These are phyloP conservation scores for Primulina tabacum DNA, from an alignment of 257 asterid species.

Conservation along the genomic window DNA sequence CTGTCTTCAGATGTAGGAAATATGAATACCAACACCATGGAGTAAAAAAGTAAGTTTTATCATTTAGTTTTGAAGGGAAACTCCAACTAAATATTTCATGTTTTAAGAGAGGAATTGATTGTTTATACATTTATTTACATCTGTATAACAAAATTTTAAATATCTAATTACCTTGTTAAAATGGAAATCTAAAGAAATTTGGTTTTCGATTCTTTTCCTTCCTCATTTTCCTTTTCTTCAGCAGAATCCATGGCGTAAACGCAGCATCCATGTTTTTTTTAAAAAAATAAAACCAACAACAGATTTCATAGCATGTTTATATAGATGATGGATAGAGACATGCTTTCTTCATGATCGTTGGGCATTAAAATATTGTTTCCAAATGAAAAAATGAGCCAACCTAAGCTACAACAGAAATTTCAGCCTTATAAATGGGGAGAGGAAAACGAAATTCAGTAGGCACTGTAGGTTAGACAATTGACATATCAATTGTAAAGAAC, in stretches of 20 bases:
- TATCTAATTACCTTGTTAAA: neutral
- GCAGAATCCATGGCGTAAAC: neutral
- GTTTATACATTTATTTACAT: neutral
- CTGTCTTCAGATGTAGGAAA: neutral
- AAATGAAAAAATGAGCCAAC: neutral
- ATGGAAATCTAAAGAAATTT: neutral
- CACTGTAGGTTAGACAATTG: neutral
- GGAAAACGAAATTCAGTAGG: neutral
- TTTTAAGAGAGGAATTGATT: neutral
- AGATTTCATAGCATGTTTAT: neutral
- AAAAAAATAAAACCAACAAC: neutral
- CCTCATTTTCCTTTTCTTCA: neutral
- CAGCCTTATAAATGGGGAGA: neutral
- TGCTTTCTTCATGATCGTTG: neutral
- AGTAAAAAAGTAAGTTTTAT: neutral
- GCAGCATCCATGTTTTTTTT: neutral
- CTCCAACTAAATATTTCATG: neutral
- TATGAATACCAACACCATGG: neutral
- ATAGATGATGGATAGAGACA: neutral
- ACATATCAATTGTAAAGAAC: neutral
- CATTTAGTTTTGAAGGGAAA: neutral
- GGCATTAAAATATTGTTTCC: neutral
- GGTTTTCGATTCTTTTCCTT: neutral
- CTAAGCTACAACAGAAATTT: neutral
- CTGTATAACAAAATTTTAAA: too few relatives aligned